Base-by-base conservation (phyloP, 2,329 filamentous ascomycete genomes). In the Fusarium sublunatum region DNA sequence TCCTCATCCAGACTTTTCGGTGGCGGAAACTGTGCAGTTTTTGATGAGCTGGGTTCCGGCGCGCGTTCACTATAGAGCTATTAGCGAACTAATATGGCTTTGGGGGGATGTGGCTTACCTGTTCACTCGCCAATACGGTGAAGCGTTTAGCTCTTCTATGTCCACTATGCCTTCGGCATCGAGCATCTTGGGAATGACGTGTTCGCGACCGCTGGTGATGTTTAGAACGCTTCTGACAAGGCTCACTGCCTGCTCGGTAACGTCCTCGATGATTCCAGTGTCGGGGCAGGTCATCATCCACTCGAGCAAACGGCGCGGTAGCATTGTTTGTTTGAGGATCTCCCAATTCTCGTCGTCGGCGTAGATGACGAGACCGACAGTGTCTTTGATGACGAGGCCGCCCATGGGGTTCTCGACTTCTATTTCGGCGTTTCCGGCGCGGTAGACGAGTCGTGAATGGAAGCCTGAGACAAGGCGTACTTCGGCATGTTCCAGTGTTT, bases 211-310 rank as follows among this genome's bases (percentile, higher is more conserved):
- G 24, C 32, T 42, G 2, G 61, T 24, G 34, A 65, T 48, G 6
- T 65, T 65, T 6, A 65, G 19, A 34, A 65, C 38, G 9, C 64
- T 70, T 41, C 58, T 52, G 3, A 59, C 31, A 0, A 70, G 40
- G 35, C 67, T 62, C 2, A 68, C 52, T 0, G 67, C 64, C 10
- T 58, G 46, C 46, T 70, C 67, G 4, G 57, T 24, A 3, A 67
- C 56, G 6, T 38, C 15, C 11, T 46, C 53, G 4, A n/a, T 36
- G 3, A 42, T 4, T 3, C 50, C 45, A 7, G 64, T 52, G 8
- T 54, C 54, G 5, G 67, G 67, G 7, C 68, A 49, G 2, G 61
- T 63, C 67, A 70, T 70, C 13, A 70, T 53, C 67, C 67, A 70
- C 39, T 68, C 67, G 25, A 70, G 15, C n/a, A 70, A 44, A 9